Percentiles rank a stretch among this genome's conserved stretches.
These are phyloP conservation scores for Alternaria infectoria DNA, from an alignment of 2,329 filamentous ascomycete species.

Conservation along the genomic window DNA sequence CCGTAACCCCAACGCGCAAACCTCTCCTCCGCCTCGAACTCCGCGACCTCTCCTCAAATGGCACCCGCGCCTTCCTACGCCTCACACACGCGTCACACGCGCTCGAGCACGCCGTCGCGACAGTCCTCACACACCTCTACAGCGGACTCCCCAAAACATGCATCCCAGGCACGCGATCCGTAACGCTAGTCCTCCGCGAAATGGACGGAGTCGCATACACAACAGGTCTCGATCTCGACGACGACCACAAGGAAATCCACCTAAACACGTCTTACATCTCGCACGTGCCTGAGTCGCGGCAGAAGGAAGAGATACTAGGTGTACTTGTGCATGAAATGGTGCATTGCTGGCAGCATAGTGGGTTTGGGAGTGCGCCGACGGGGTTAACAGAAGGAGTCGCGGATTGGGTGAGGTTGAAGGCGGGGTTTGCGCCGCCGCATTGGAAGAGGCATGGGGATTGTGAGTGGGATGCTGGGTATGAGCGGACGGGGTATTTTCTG, in stretches of 20 bases:
- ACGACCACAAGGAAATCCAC: conserved; percentile 92
- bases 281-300: conserved; percentile 41
- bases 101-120: conserved; percentile 67
- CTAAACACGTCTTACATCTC: conserved; percentile 78
- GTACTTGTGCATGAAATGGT: conserved; percentile 93
- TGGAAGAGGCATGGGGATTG: conserved; percentile 69
- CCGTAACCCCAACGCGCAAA: conserved; percentile 41
- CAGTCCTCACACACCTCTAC: conserved; percentile 78
- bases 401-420: conserved; percentile 85
- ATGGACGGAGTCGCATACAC: conserved; percentile 92
- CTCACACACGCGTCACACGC: conserved; percentile 67
- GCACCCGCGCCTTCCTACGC: conserved; percentile 70
- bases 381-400: conserved; percentile 91
- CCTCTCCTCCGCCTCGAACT: conserved; percentile 57
- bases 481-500: conserved; percentile 89
- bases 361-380: conserved; percentile 60
- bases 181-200: conserved; percentile 80
- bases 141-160: conserved; percentile 29
- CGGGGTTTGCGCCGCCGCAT: conserved; percentile 77
- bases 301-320: conserved; percentile 72
- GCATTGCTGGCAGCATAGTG: conserved; percentile 90
- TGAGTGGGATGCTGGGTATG: conserved; percentile 88
- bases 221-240: conserved; percentile 76
- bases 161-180: conserved; percentile 74
- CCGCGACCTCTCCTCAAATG: conserved; percentile 61